Evolutionary conservation across 345 rosid genomes (phyloP), one percentile per base, ranked within the genome.

Genomic region (Salix suchowensis): DNA sequence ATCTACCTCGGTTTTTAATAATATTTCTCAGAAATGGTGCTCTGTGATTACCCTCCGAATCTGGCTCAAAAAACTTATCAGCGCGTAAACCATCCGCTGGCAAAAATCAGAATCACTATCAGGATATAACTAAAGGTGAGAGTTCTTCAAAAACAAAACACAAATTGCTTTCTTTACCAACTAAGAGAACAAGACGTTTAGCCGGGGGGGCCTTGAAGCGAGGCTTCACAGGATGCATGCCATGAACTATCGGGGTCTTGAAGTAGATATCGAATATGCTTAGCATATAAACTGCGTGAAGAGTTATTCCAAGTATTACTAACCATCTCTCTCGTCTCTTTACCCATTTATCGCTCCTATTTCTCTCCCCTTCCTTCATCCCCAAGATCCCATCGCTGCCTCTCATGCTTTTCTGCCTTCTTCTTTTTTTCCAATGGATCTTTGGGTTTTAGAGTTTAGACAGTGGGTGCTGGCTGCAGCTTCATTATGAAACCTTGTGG

Each of bases 21-120:
- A 93, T 74, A 85, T 85, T 89, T 76, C 97, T 90, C 81, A 91
- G 76, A 87, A 95, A 95, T 9, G 97, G 98, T 60, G 97, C 97
- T 87, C 98, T 89, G 68, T 85, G 88, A 30, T 81, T 82, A 65
- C 97, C 94, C 32, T 88, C 86, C 0, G 50, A 83, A 84, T 93
- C 98, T 8, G 96, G 96, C 91, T 95, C 98, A 77, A 77, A 95
- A 81, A 95, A 95, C 81, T 93, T 95, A 84, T 95, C 98, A 76
- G 97, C 97, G 21, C 98, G 96, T 77, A 95, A 83, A 61, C 98
- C 98, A 86, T 93, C 98, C 54, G 98, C 98, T 95, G 91, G 77
- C 68, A 65, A 46, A 40, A 46, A 46, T 46, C 16, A 28, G 21
- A 18, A 65, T 11, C 30, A 28, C 15, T 36, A 26, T 26, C 40